Evolutionary conservation across 2,329 filamentous ascomycete species (phyloP), one percentile per base, ranked within the genome.

Genomic region (Pseudovirgaria hyperparasitica): DNA sequence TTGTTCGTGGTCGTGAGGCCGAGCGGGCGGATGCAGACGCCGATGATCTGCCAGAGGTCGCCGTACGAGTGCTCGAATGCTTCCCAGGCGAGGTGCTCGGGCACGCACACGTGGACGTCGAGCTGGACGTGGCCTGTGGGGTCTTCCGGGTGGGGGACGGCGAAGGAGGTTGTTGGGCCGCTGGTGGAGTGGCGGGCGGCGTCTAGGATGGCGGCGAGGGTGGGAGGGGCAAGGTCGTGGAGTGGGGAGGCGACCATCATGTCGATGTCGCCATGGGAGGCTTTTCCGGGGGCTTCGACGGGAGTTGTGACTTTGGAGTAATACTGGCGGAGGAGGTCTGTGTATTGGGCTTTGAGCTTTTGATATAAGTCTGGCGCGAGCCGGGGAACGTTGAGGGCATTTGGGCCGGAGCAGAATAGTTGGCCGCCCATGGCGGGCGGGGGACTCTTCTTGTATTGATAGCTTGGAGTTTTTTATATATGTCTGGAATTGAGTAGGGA

Each of bases 191-290:
- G 28, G 3, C 39, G 35, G 19, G 36, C 45, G 0, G 76, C 72
- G 3, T 54, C 52, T 0, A 82, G 48, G 0, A 55, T 41, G 4
- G 34, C 31, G 2, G 48, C 48, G 6, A 73, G 42, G 2, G 40
- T 37, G 12, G 42, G 29, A 29, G 46, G 38, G 12, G 40, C 34
- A 10, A 46, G 24, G 6, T 23, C 14, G 6, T 16, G 25, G 13
- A 37, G 6, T 3, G 44, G 36, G 6, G 26, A 33, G 29, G 41
- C 55, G 2, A 82, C 63, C 2, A 84, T 50, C 32, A 86, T 61
- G 50, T 90, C 82, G 19, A 92, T 56, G 37, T 90, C 82, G 12
- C 82, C 82, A 41, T 72, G 67, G 38, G 73, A 68, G 0, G 37
- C 22, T 50, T 90, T 90, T 1, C 48, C 73, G 0, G 81, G 80